Base-by-base conservation (phyloP, 2,329 filamentous ascomycete species). In the Sarocladium strictum region DNA sequence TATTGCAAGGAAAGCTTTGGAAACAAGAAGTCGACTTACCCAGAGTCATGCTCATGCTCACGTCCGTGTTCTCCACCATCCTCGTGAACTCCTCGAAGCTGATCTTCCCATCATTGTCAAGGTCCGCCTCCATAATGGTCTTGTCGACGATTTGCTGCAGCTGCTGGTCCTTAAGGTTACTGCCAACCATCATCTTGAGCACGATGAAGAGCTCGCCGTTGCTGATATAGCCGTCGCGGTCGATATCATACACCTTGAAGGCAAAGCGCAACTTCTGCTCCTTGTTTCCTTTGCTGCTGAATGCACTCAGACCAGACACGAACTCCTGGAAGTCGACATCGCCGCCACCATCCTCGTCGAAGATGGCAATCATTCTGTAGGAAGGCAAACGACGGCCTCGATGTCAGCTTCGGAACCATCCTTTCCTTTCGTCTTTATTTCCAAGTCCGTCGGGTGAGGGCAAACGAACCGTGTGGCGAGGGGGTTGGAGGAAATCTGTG, bases 101-200 rank as follows among this genome's bases (percentile, higher is more conserved):
- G 71, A 99, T 97, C 80, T 95, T 96, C 66, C 94, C 94, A 71
- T 99, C 94, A 58, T 86, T 85, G 73, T 99, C 94, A 63, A 92
- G 80, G 72, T 99, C 94, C 50, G 94, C 94, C 77, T 99, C 94
- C 94, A 97, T 97, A 70, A 99, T 97, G 57, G 94, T 99, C 84
- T 99, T 99, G 78, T 99, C 94, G 63, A 99, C 94, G 69, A 99
- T 99, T 83, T 93, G 94, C 77, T 99, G 94, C 69, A 99, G 76
- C 76, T 99, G 94, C 74, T 97, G 90, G 72, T 99, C 94, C 80
- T 99, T 99, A 67, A 99, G 77, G 73, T 99, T 99, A 77, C 89
- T 97, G 57, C 94, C 94, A 53, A 99, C 94, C 94, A 99, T 99
- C 94, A 99, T 99, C 87, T 99, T 99, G 66, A 99, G 81, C 67